Percentiles rank a stretch among this genome's conserved stretches.
Conservation (phyloP, 306 rosid genomes). For the Glycyrrhiza uralensis region DNA sequence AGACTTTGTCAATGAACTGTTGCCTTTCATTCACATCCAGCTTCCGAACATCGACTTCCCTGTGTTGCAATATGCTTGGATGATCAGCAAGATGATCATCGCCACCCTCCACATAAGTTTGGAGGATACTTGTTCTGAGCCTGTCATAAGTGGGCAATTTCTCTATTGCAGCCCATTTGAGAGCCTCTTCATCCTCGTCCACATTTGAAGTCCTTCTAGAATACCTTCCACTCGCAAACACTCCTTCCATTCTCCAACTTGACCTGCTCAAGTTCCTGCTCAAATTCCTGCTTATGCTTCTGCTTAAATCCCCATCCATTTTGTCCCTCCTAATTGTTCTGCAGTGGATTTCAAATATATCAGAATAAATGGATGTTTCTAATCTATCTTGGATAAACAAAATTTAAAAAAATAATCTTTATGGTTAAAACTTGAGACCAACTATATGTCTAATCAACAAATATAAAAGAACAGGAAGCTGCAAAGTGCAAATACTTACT, state of each 20-base stretch:
- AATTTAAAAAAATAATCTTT: not conserved
- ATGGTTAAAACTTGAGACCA: not conserved
- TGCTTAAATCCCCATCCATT: slow-evolving; percentile 50
- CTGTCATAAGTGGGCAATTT: slow-evolving; percentile 81
- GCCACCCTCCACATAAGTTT: slow-evolving; percentile 40
- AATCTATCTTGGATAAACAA: not conserved
- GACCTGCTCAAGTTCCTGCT: slow-evolving; percentile 58
- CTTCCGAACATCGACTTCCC: slow-evolving; percentile 75
- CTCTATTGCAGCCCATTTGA: slow-evolving; percentile 93
- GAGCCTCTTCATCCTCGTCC: slow-evolving; percentile 86
- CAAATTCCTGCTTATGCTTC: slow-evolving; percentile 55
- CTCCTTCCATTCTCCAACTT: slow-evolving; percentile 77
- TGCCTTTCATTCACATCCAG: slow-evolving; percentile 57
- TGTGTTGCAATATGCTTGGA: slow-evolving; percentile 32
- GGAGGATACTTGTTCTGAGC: slow-evolving; percentile 70
- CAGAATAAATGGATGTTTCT: no score
- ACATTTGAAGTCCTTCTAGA: slow-evolving; percentile 51
- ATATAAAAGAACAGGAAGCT: not conserved
- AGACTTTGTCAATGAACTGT: slow-evolving; percentile 60
- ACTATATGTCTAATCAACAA: not conserved
- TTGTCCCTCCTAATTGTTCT: not conserved
- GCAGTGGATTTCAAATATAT: not conserved
- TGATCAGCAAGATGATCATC: not conserved
- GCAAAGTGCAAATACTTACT: slow-evolving; percentile 20
- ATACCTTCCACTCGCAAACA: slow-evolving; percentile 40